Base-by-base conservation (phyloP, 139 green algal species). In the Chlamydomonas schloesseri region DNA sequence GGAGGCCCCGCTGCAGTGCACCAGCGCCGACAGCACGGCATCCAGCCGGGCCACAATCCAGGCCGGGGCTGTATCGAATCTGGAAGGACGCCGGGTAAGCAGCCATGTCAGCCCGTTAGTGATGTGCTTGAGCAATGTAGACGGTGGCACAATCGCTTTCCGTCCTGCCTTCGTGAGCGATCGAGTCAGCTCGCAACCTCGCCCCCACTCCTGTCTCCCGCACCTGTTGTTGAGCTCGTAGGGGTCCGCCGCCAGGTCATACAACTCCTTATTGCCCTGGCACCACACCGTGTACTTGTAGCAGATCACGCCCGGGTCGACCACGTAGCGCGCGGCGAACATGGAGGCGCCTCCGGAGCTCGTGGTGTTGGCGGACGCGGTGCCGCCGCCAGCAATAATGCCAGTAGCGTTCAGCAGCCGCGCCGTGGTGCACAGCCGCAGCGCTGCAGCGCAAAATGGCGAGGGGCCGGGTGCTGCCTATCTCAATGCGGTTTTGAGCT, bases 281-380 rank as follows among this genome's bases (percentile, higher is more conserved):
- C 82, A 87, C 82, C 82, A 81, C 5, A 81, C 71, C 11, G 74
- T 26, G 64, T 81, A 87, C 36, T 87, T 87, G 82, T 81, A 81
- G 70, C 58, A 72, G 3, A 29, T 21, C 24, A 65, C 17, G 20
- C 36, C 47, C 24, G 57, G 53, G n/a, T 26, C 53, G 3, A 33
- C 5, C 36, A 87, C 33, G 10, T 73, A 42, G 26, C 73, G 67
- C n/a, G 81, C 47, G 29, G 47, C 23, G 21, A 65, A 37, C 42
- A 50, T 50, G 42, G 18, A n/a, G 26, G 62, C 26, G 13, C n/a
- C n/a, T n/a, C n/a, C n/a, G n/a, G n/a, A n/a, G 33, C 50, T 47
- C 11, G 69, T 24, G 36, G 34, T 46, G 26, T 8, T 42, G 71
- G 60, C n/a, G n/a, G n/a, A n/a, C n/a, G n/a, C n/a, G n/a, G n/a